Conservation (phyloP, 345 rosid genomes). For the Pugionium cornutum region DNA sequence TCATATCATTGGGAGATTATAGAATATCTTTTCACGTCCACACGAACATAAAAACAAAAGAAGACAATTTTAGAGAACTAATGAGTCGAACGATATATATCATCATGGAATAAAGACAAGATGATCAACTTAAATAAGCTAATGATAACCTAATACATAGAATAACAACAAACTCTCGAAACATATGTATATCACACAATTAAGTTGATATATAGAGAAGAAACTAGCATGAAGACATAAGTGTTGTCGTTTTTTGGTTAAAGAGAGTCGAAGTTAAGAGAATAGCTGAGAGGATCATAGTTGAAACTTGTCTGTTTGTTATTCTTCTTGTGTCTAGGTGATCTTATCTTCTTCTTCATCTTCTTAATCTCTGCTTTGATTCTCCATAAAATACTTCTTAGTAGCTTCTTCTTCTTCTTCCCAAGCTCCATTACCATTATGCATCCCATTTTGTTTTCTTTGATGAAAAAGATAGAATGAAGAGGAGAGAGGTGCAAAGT, state of each 20-base stretch:
- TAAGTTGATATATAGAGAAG: conserved; percentile 11
- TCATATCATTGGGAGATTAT: conserved; percentile 27
- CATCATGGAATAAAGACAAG: too few relatives aligned
- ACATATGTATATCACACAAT: neutral
- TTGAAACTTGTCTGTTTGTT: conserved; percentile 52
- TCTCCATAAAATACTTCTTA: conserved; percentile 49
- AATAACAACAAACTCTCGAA: conserved; percentile 2
- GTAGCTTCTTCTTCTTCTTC: conserved; percentile 57
- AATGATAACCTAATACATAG: conserved; percentile 6
- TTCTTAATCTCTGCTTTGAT: conserved; percentile 54
- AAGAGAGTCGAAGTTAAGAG: conserved; percentile 83
- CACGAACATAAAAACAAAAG: too few relatives aligned
- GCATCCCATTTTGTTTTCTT: conserved; percentile 21
- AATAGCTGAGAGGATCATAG: conserved; percentile 73
- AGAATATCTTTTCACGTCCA: conserved; percentile 10
- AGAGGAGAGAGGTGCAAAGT: conserved; percentile 9
- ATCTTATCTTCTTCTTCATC: conserved; percentile 41
- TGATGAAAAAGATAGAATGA: neutral
- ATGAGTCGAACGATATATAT: too few relatives aligned
- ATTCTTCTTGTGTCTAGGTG: conserved; percentile 39
- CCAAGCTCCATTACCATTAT: conserved; percentile 38
- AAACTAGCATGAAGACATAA: conserved; percentile 21
- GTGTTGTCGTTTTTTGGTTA: neutral
- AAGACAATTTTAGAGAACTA: neutral
- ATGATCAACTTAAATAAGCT: conserved; percentile 6